A percentile compares a stretch with the other conserved stretches of the same genome.
phyloP scores from a whole-genome alignment of 768 basidiomycete species.

The Lactarius trivialis region DNA sequence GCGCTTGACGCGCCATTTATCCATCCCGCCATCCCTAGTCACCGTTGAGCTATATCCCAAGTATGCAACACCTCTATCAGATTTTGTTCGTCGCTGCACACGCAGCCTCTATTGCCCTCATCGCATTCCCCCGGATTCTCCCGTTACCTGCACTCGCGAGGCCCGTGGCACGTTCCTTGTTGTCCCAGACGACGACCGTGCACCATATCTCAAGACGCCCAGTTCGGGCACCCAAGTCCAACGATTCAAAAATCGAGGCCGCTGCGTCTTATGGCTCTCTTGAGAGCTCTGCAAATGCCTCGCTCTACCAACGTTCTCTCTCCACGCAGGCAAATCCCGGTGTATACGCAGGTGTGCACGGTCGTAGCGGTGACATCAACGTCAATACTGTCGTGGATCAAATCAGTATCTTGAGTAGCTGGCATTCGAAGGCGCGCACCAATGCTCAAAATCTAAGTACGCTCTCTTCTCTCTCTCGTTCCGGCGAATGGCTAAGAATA shows the following conservation, averaged over 20 bases:
- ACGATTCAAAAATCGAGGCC: constrained; percentile 6
- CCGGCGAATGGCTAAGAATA: background rate
- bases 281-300: background rate
- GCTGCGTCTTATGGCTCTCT: background rate
- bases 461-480: constrained; percentile 2
- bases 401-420: constrained; percentile 27
- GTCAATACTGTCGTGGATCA: constrained; percentile 20
- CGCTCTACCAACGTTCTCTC: background rate
- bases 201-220: constrained; percentile 20
- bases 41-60: background rate
- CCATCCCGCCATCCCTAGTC: constrained; percentile 27
- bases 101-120: constrained; percentile 35
- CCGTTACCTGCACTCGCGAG: constrained; percentile 26
- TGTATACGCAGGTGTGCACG: background rate
- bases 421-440: constrained; percentile 23
- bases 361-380: constrained; percentile 18
- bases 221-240: constrained; percentile 15
- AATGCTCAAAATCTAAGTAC: constrained; percentile 28
- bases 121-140: constrained; percentile 28
- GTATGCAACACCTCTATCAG: constrained; percentile 35
- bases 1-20: constrained; percentile 25
- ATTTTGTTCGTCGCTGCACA: constrained; percentile 37
- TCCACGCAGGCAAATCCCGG: background rate
- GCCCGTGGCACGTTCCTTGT: constrained; percentile 24
- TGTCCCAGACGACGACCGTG: constrained; percentile 21